Percentiles rank a stretch among this genome's conserved stretches.
Evolutionary conservation across 768 basidiomycete species (phyloP).

Genomic region (Lentinula lateritia): DNA sequence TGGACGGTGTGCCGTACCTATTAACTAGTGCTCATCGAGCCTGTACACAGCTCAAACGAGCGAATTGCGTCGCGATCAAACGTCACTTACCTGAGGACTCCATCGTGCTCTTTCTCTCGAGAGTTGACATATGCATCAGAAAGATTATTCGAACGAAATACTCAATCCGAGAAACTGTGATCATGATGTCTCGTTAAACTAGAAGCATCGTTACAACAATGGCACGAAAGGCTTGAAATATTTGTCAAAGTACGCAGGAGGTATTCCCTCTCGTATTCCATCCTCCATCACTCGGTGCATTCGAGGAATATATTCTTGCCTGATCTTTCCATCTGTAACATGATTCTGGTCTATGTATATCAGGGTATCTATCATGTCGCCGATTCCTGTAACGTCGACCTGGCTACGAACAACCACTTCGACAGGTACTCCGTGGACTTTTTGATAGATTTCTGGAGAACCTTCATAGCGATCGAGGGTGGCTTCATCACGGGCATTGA

Average conservation of each 20-base stretch:
- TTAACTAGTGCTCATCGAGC: neutral
- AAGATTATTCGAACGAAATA: too few species aligned
- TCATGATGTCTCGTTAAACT: too few species aligned
- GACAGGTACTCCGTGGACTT: conserved; percentile 24
- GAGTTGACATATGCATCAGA: too few species aligned
- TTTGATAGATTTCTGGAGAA: conserved; percentile 30
- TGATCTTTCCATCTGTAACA: conserved; percentile 23
- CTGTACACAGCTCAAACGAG: too few species aligned
- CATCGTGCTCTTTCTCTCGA: too few species aligned
- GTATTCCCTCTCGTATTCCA: conserved; percentile 31
- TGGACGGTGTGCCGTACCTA: neutral
- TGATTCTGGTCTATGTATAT: conserved; percentile 37
- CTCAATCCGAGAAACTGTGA: too few species aligned
- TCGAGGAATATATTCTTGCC: conserved; percentile 37
- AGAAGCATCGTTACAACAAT: too few species aligned
- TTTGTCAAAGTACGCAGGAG: conserved; percentile 36
- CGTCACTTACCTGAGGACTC: too few species aligned
- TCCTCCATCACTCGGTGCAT: conserved; percentile 43
- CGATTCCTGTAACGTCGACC: neutral
- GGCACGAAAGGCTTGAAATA: conserved; percentile 38
- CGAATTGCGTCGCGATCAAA: too few species aligned
- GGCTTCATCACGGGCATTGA: conserved; percentile 35
- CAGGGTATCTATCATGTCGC: conserved; percentile 20
- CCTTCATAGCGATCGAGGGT: conserved; percentile 38
- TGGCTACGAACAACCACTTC: conserved; percentile 13